Evolutionary conservation across 805 yeast genomes (phyloP).

Genomic region (Zygosaccharomyces siamensis): DNA sequence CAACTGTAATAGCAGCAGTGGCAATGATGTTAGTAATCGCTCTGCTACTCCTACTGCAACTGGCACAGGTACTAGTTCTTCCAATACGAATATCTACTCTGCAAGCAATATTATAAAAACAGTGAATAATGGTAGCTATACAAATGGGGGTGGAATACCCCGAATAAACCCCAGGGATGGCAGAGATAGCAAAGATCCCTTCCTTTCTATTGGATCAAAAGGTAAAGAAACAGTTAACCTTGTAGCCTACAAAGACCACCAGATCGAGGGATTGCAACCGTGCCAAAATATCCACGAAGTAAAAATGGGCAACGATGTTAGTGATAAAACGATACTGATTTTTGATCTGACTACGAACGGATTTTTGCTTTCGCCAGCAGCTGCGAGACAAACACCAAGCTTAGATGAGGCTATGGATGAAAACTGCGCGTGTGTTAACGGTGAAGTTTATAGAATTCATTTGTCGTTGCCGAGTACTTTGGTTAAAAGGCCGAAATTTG

Average conservation of each 20-base stretch:
- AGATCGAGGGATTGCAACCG: constrained; percentile 12
- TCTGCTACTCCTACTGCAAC: not conserved
- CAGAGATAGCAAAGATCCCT: not conserved
- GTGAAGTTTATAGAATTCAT: constrained; percentile 23
- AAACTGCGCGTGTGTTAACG: constrained; percentile 5
- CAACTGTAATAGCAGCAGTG: not conserved
- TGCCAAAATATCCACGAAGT: constrained; percentile 7
- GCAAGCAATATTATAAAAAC: not conserved
- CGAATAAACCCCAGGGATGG: not conserved
- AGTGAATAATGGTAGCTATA: not conserved
- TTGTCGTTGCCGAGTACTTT: constrained; percentile 32
- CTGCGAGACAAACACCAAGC: constrained; percentile 2
- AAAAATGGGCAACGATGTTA: constrained; percentile 1
- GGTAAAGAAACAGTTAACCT: constrained; percentile 6
- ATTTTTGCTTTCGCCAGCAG: constrained; percentile 14
- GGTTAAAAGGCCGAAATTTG: constrained; percentile 29
- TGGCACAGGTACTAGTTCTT: not conserved
- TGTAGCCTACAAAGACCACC: constrained; percentile 9
- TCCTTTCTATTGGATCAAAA: not conserved
- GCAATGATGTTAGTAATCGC: not conserved
- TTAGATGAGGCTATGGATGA: not conserved
- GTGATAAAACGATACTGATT: constrained; percentile 16
- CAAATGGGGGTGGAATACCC: constrained; percentile 1
- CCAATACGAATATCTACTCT: constrained; percentile 1
- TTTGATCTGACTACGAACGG: constrained; percentile 25